Conservation (phyloP, 176 grass and related monocot genomes). For the Rhynchospora breviuscula region DNA sequence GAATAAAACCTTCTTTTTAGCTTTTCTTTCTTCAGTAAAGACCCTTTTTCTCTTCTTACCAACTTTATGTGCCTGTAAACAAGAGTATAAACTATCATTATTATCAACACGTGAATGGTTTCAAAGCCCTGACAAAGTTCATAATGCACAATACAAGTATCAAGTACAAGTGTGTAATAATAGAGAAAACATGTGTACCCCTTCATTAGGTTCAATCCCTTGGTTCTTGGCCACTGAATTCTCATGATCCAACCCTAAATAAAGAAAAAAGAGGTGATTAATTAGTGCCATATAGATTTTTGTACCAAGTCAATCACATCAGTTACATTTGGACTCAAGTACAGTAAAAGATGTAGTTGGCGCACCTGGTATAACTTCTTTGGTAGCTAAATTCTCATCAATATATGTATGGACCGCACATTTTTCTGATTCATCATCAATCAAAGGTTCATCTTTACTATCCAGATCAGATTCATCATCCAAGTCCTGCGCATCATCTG, state of each 20-base stretch:
- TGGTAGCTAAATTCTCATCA: slow-evolving; percentile 24
- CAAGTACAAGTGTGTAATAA: not conserved
- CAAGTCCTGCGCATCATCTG: slow-evolving; percentile 49
- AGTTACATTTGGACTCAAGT: not conserved
- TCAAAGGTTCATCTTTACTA: slow-evolving; percentile 24
- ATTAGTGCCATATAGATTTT: not conserved
- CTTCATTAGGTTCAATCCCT: not conserved
- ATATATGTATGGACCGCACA: slow-evolving; percentile 14
- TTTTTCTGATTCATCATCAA: slow-evolving; percentile 34
- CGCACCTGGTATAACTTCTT: not conserved
- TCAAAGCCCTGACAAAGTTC: not conserved
- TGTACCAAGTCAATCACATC: not conserved
- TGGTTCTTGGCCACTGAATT: not conserved
- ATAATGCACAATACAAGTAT: not conserved
- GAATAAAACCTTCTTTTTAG: slow-evolving; percentile 51
- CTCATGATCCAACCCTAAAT: not conserved
- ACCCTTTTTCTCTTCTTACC: slow-evolving; percentile 51
- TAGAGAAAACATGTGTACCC: not conserved
- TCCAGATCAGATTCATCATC: slow-evolving; percentile 23
- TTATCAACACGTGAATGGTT: not conserved
- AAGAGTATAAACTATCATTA: not conserved
- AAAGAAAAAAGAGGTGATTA: not conserved
- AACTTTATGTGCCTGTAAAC: slow-evolving; percentile 42
- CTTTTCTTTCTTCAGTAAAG: slow-evolving; percentile 67
- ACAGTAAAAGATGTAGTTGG: slow-evolving; percentile 2